phyloP scores from a whole-genome alignment of 179 eudicot genomes.

The Spergularia azorica region DNA sequence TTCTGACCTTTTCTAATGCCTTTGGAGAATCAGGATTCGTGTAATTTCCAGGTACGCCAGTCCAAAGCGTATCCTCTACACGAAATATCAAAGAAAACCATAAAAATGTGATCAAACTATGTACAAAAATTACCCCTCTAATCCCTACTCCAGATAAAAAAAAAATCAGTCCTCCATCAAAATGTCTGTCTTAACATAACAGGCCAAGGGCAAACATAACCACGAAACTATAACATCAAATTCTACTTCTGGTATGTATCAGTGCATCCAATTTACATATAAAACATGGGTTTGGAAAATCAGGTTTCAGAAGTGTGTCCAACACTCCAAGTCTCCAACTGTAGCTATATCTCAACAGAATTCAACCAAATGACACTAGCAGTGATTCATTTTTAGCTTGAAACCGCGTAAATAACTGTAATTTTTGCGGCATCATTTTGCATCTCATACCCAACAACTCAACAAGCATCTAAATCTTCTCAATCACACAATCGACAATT shows the following conservation, averaged over 20 bases:
- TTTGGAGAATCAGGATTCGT: conserved; percentile 53
- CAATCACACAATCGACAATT: neutral
- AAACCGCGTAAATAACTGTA: neutral
- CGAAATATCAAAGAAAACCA: conserved; percentile 17
- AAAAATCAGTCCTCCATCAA: neutral
- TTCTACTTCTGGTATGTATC: too few species aligned
- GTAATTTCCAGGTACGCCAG: conserved; percentile 71
- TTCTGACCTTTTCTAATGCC: conserved; percentile 55
- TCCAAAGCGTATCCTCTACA: conserved; percentile 92
- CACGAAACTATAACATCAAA: too few species aligned
- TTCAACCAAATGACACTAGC: neutral
- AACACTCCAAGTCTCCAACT: conserved; percentile 1
- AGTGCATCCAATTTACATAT: too few species aligned
- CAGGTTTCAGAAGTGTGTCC: neutral
- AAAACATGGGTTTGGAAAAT: neutral
- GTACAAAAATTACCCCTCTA: neutral
- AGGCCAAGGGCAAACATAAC: too few species aligned
- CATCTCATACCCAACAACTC: too few species aligned
- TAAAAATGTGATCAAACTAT: neutral
- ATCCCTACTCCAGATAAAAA: too few species aligned
- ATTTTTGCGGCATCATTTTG: neutral
- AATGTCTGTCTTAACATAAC: neutral
- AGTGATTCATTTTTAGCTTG: neutral
- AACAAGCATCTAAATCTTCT: neutral
- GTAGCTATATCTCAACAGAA: neutral